These are phyloP conservation scores for Striga asiatica DNA, from an alignment of 257 asterid species.

Conservation along the genomic window DNA sequence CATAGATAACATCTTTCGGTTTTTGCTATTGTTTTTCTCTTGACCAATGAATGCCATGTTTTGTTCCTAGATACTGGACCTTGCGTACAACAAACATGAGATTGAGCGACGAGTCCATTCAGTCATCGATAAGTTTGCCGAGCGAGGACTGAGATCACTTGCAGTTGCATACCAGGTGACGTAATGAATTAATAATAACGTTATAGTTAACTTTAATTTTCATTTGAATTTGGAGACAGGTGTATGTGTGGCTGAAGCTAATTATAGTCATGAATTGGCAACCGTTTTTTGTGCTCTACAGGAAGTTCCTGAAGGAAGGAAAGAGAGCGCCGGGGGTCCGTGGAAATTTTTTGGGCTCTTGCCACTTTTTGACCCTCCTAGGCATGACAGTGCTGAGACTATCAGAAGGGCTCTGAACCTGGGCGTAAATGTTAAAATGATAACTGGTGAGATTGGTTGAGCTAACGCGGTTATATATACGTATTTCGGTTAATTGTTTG, in stretches of 20 bases:
- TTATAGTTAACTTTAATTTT: no score
- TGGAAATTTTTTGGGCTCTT: slow-evolving; percentile 58
- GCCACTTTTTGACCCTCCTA: slow-evolving; percentile 80
- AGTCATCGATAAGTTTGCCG: slow-evolving; percentile 45
- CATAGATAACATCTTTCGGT: background rate
- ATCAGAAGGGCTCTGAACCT: slow-evolving; percentile 58
- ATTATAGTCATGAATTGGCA: no score
- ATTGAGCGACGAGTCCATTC: slow-evolving; percentile 28
- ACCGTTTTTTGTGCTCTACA: background rate
- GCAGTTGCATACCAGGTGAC: slow-evolving; percentile 38
- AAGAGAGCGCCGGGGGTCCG: slow-evolving; percentile 60
- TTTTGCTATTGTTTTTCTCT: background rate
- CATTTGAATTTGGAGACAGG: no score
- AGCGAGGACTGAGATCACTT: slow-evolving; percentile 54
- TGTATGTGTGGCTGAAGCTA: no score
- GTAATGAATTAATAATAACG: background rate
- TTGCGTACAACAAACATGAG: slow-evolving; percentile 28
- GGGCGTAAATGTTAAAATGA: slow-evolving; percentile 83
- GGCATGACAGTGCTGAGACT: slow-evolving; percentile 83
- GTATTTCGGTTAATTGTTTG: no score
- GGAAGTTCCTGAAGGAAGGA: slow-evolving; percentile 48
- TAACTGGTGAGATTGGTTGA: no score
- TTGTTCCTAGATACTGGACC: slow-evolving; percentile 33
- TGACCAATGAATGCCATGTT: background rate
- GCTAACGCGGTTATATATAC: no score